A percentile compares a stretch with the other conserved stretches of the same genome.
These are phyloP conservation scores for Thraustotheca clavata DNA, from an alignment of 352 stramenopile species.

Conservation along the genomic window DNA sequence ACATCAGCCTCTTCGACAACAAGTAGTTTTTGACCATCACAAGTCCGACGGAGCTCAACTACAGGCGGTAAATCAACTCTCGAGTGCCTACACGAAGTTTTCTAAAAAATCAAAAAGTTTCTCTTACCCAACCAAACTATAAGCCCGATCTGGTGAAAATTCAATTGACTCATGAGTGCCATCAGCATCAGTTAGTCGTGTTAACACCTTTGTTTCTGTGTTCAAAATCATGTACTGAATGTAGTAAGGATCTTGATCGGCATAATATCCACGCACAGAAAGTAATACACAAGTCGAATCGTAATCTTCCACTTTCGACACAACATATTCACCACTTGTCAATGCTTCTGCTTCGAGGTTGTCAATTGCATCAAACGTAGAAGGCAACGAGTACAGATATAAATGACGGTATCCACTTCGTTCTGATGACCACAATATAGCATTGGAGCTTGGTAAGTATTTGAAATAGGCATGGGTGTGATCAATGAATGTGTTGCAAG, in stretches of 20 bases:
- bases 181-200: neutral
- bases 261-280: neutral
- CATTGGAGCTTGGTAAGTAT: neutral
- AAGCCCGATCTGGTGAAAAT: neutral
- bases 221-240: constrained; percentile 3
- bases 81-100: neutral
- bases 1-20: neutral
- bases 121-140: neutral
- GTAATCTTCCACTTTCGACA: neutral
- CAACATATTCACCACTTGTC: neutral
- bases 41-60: neutral
- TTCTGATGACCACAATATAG: constrained; percentile 10
- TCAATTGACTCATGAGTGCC: neutral
- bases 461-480: constrained; percentile 3
- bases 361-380: neutral
- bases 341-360: neutral
- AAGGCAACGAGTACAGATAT: constrained; percentile 8
- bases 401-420: constrained; percentile 10
- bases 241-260: constrained; percentile 4
- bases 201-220: neutral
- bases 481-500: constrained; percentile 1
- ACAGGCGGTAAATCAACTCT: constrained; percentile 10
- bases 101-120: neutral
- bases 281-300: neutral
- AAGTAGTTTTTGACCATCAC: neutral